These are phyloP conservation scores for Paramecium pentaurelia DNA, from an alignment of 73 alveolate species.

Conservation along the genomic window DNA sequence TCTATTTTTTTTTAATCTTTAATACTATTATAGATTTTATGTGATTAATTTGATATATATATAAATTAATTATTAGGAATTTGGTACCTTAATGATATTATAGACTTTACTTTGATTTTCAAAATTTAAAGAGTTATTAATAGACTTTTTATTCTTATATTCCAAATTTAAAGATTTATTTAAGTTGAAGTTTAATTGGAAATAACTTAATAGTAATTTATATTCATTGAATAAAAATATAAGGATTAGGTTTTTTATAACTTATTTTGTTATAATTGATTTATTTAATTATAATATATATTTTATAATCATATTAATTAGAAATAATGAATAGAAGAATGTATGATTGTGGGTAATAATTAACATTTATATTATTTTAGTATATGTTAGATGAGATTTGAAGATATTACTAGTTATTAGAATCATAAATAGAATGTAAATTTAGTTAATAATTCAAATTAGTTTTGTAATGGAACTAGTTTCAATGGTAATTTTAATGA, in stretches of 20 bases:
- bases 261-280: not conserved
- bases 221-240: no score
- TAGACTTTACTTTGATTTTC: no score
- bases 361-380: not conserved
- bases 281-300: not conserved
- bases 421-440: slow-evolving; percentile 37
- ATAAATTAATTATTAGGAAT: no score
- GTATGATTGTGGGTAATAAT: slow-evolving; percentile 1
- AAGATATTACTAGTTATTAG: not conserved
- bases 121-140: no score
- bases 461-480: slow-evolving; percentile 41
- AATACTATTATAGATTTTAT: no score
- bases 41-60: no score
- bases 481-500: not conserved
- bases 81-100: no score
- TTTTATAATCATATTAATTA: not conserved
- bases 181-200: no score
- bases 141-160: no score
- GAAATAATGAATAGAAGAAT: not conserved
- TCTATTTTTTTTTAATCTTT: no score
- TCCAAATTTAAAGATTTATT: no score
- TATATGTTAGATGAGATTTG: not conserved
- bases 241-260: not conserved
- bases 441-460: not conserved
- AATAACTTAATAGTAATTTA: no score